phyloP scores from a whole-genome alignment of 2,329 filamentous ascomycete species.

The Ascochyta clinopodiicola region DNA sequence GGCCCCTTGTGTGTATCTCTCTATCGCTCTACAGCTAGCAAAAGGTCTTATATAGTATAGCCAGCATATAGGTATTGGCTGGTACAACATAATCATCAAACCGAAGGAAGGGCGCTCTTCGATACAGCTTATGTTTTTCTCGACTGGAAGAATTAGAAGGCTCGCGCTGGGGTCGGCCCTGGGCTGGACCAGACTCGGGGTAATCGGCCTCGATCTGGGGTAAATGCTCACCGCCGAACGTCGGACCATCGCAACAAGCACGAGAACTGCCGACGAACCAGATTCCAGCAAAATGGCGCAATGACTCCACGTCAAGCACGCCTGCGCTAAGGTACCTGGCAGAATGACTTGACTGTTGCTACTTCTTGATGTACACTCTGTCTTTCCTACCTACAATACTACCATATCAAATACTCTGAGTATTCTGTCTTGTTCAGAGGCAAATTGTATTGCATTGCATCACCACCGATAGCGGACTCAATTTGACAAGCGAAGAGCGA shows the following conservation, averaged over 20 bases:
- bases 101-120: background rate
- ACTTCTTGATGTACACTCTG: conserved; percentile 11
- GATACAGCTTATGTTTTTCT: no score
- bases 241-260: conserved; percentile 25
- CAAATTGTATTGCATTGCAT: conserved; percentile 13
- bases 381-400: background rate
- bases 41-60: conserved; percentile 1
- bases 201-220: conserved; percentile 26
- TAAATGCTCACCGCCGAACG: conserved; percentile 24
- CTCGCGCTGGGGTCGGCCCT: conserved; percentile 1
- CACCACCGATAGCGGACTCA: conserved; percentile 11
- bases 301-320: conserved; percentile 40
- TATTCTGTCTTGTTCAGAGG: background rate
- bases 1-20: background rate
- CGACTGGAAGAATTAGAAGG: background rate
- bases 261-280: conserved; percentile 36
- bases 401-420: background rate
- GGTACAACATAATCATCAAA: background rate
- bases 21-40: background rate
- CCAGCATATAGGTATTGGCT: background rate
- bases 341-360: conserved; percentile 20
- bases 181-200: conserved; percentile 6
- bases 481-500: background rate
- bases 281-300: conserved; percentile 36
- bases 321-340: conserved; percentile 33